Evolutionary conservation across 148 eudicot species (phyloP).

Genomic region (Vaccinium macrocarpon): DNA sequence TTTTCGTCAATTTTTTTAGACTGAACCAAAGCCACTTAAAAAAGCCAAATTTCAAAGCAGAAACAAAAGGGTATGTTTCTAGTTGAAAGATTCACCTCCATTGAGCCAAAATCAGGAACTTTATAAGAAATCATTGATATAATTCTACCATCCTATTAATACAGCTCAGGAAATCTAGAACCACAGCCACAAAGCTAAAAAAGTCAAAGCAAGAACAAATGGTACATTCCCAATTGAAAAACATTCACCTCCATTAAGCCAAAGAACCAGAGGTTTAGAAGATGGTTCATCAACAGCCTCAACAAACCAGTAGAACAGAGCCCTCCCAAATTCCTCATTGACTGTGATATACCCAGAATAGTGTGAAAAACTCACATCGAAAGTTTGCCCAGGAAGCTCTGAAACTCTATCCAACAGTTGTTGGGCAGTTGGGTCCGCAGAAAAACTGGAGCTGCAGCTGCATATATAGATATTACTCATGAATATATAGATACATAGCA

Average conservation of each 20-base stretch:
- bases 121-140: background rate
- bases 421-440: constrained; percentile 35
- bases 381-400: constrained; percentile 67
- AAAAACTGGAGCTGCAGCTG: constrained; percentile 20
- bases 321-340: constrained; percentile 66
- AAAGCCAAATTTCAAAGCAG: background rate
- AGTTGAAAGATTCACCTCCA: background rate
- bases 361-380: constrained; percentile 62
- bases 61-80: background rate
- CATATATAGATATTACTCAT: constrained; percentile 21
- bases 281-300: constrained; percentile 72
- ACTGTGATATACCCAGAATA: constrained; percentile 80
- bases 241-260: constrained; percentile 88
- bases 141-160: background rate
- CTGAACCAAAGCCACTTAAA: background rate
- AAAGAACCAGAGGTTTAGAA: constrained; percentile 78
- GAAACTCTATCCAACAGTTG: constrained; percentile 46
- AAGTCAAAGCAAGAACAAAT: background rate
- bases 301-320: constrained; percentile 78
- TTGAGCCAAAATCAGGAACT: background rate
- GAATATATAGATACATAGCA: constrained; percentile 23
- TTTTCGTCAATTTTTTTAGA: no score
- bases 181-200: background rate
- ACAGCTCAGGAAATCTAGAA: background rate
- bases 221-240: background rate